These are phyloP conservation scores for Albatrellus sp. DNA, from an alignment of 1,284 basidiomycete species.

Conservation along the genomic window DNA sequence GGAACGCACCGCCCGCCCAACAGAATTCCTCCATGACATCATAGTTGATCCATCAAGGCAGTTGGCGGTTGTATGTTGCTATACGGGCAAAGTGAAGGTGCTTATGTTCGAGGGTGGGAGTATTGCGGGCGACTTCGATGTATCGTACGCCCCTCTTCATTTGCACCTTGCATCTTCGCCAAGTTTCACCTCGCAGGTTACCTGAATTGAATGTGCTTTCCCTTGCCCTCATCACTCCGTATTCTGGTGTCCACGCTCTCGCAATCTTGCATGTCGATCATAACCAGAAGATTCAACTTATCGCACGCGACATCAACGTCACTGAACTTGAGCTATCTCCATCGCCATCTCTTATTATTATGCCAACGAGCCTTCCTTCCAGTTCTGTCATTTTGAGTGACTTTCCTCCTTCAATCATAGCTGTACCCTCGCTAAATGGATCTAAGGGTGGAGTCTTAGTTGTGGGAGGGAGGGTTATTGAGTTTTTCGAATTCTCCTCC, in stretches of 20 bases:
- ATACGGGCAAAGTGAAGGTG: constrained; percentile 55
- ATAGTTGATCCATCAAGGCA: constrained; percentile 48
- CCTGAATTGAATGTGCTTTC: constrained; percentile 68
- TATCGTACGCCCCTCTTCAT: constrained; percentile 36
- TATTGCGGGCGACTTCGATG: constrained; percentile 46
- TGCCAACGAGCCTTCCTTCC: constrained; percentile 21
- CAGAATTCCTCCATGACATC: constrained; percentile 59
- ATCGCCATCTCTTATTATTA: constrained; percentile 34
- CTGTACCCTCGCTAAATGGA: constrained; percentile 26
- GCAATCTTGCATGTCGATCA: constrained; percentile 63
- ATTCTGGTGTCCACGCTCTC: constrained; percentile 36
- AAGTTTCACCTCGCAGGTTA: constrained; percentile 31
- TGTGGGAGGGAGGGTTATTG: constrained; percentile 48
- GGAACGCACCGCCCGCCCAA: constrained; percentile 40
- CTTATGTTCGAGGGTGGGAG: constrained; percentile 40
- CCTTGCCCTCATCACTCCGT: constrained; percentile 47
- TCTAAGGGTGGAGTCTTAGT: constrained; percentile 59
- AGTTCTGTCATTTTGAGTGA: constrained; percentile 21
- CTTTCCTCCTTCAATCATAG: constrained; percentile 28
- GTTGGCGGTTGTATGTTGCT: constrained; percentile 50
- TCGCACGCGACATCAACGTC: constrained; percentile 42
- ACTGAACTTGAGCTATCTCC: constrained; percentile 41
- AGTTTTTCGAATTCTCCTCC: constrained; percentile 44
- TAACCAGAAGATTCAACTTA: constrained; percentile 44
- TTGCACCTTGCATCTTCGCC: not conserved